Percentiles rank a stretch among this genome's conserved stretches.
Conservation (phyloP, 257 asterid species). For the Gynochthodes officinalis region DNA sequence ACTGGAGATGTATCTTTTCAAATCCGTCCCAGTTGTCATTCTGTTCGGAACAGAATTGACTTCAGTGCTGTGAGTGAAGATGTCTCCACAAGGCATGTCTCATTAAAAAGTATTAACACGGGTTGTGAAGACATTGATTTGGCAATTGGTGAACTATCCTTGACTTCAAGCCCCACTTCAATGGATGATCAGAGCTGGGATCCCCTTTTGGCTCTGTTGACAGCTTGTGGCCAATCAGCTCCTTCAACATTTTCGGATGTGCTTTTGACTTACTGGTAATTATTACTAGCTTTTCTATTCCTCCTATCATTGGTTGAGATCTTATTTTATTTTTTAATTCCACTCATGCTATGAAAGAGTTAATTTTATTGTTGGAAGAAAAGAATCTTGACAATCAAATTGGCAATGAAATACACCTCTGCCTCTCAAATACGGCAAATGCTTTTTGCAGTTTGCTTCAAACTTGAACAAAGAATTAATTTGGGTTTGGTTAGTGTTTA, state of each 20-base stretch:
- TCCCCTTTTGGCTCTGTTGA: constrained; percentile 75
- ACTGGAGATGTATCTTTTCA: constrained; percentile 30
- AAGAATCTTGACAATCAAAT: not conserved
- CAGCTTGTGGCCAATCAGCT: constrained; percentile 81
- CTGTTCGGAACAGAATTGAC: constrained; percentile 29
- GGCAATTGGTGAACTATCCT: constrained; percentile 62
- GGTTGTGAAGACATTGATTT: constrained; percentile 54
- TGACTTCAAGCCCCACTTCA: constrained; percentile 54
- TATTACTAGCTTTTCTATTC: constrained; percentile 11
- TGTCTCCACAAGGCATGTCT: constrained; percentile 24
- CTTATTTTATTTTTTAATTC: constrained; percentile 3
- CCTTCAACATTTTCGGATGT: constrained; percentile 59
- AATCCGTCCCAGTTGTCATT: constrained; percentile 31
- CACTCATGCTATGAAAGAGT: not conserved
- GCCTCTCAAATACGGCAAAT: not conserved
- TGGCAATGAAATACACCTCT: not conserved
- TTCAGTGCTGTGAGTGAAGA: constrained; percentile 38
- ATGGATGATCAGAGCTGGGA: constrained; percentile 51
- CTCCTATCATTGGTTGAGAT: not conserved
- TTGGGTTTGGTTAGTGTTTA: not conserved
- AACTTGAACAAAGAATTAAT: not conserved
- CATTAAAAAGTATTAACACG: constrained; percentile 20
- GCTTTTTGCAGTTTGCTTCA: not conserved
- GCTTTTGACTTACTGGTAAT: constrained; percentile 64
- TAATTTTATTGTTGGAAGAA: not conserved